phyloP scores from a whole-genome alignment of 176 grass and related monocot genomes.

The Avena eriantha region DNA sequence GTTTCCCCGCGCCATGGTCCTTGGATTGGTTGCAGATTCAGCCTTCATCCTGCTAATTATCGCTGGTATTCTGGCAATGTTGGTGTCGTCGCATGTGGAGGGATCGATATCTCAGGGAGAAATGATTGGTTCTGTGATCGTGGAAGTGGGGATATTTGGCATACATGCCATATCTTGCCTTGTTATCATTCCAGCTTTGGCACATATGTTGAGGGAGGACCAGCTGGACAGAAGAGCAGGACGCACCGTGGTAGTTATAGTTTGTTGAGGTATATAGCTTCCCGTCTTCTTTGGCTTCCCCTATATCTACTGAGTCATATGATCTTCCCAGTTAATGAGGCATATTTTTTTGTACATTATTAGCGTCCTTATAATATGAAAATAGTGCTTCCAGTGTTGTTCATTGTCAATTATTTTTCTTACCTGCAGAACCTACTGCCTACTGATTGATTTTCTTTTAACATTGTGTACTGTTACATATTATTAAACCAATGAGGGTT shows the following conservation, averaged over 20 bases:
- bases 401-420: not conserved
- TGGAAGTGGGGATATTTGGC: not conserved
- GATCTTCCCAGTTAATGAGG: not conserved
- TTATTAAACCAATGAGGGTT: not conserved
- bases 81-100: not conserved
- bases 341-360: not conserved
- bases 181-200: not conserved
- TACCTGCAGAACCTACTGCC: not conserved
- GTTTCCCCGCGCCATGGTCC: not conserved
- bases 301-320: not conserved
- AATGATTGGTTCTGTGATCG: not conserved
- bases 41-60: not conserved
- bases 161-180: not conserved
- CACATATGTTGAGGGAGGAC: not conserved
- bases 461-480: not conserved
- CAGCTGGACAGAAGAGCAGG: not conserved
- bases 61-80: not conserved
- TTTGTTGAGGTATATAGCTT: slow-evolving; percentile 11
- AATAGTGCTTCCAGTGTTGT: no score
- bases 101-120: not conserved
- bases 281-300: not conserved
- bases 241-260: not conserved
- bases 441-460: not conserved
- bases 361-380: not conserved
- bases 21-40: not conserved